phyloP scores from a whole-genome alignment of 371 early-diverging fungal genomes.

The Chytridium lagenaria region DNA sequence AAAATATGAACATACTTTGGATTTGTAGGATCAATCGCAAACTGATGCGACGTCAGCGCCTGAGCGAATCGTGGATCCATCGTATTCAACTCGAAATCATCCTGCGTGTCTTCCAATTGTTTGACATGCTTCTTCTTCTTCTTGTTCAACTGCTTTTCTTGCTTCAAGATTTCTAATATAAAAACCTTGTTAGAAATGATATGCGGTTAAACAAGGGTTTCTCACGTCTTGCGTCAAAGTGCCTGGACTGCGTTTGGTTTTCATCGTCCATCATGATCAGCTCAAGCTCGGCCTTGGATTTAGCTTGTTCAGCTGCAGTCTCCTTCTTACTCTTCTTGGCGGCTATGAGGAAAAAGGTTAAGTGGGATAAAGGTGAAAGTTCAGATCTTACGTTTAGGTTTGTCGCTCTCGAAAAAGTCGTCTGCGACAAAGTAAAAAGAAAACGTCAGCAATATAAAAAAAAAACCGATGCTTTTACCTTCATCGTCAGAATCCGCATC shows the following conservation, averaged over 20 bases:
- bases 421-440: conserved; percentile 45
- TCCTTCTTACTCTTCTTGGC: neutral
- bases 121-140: conserved; percentile 39
- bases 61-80: conserved; percentile 87
- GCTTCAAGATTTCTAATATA: conserved; percentile 75
- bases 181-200: neutral
- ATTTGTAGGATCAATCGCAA: conserved; percentile 95
- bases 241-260: conserved; percentile 37
- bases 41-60: conserved; percentile 81
- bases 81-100: conserved; percentile 85
- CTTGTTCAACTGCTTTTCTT: conserved; percentile 71
- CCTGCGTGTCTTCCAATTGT: conserved; percentile 59
- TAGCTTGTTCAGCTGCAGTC: conserved; percentile 24
- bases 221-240: conserved; percentile 63
- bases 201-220: neutral
- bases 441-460: conserved; percentile 2
- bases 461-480: conserved; percentile 32
- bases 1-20: conserved; percentile 60
- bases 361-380: too few species aligned
- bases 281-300: conserved; percentile 75
- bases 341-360: neutral
- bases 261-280: conserved; percentile 45
- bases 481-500: conserved; percentile 36
- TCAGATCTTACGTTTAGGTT: neutral
- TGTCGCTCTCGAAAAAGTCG: conserved; percentile 45